phyloP scores from a whole-genome alignment of 1,284 basidiomycete genomes.

The Apiotrichum domesticum region DNA sequence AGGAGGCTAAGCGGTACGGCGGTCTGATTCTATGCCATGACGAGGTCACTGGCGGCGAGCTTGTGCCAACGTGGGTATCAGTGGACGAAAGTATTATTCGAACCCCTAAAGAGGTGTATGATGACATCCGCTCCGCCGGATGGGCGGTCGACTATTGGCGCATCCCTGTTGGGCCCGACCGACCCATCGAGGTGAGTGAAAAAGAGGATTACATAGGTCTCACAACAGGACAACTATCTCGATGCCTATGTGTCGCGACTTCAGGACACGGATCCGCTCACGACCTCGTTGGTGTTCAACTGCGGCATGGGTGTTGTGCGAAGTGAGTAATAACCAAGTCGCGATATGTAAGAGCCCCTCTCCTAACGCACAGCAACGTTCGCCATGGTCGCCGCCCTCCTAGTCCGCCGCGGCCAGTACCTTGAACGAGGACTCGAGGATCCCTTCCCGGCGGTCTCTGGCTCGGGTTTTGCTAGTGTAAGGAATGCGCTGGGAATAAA shows the following conservation, averaged over 20 bases:
- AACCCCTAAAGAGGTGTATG: constrained; percentile 84
- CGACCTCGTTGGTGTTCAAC: constrained; percentile 84
- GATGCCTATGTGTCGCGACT: constrained; percentile 87
- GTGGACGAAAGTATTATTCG: constrained; percentile 78
- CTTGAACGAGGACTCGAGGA: constrained; percentile 70
- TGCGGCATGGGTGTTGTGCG: constrained; percentile 96
- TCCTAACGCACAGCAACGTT: constrained; percentile 60
- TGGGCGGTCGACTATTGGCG: constrained; percentile 85
- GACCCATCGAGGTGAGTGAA: constrained; percentile 64
- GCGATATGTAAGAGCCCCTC: not conserved
- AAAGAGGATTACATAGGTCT: not conserved
- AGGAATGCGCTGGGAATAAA: constrained; percentile 3
- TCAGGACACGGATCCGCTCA: constrained; percentile 69
- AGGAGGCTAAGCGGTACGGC: constrained; percentile 77
- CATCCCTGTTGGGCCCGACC: constrained; percentile 87
- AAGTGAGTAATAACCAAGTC: constrained; percentile 44
- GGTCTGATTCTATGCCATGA: constrained; percentile 86
- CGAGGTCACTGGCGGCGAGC: constrained; percentile 68
- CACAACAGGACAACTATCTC: constrained; percentile 73
- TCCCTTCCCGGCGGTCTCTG: constrained; percentile 53
- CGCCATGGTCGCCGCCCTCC: constrained; percentile 89
- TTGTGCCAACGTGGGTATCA: constrained; percentile 90
- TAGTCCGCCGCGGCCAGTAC: constrained; percentile 80
- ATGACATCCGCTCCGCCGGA: constrained; percentile 67
- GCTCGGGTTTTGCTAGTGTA: constrained; percentile 41